Evolutionary conservation across 805 yeast species (phyloP).

Genomic region (Candida arabinofermentans): DNA sequence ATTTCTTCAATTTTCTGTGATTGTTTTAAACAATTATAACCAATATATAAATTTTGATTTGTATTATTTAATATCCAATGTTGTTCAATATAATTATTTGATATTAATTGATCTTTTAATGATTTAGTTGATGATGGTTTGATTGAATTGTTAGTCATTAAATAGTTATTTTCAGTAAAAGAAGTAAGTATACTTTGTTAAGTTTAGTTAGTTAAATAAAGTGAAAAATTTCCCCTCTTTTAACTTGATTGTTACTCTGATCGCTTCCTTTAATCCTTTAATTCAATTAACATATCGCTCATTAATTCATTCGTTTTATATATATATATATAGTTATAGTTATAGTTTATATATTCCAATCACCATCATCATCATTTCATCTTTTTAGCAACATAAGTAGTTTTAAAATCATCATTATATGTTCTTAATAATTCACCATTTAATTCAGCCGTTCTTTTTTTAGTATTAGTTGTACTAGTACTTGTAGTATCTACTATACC

Average conservation of each 20-base stretch:
- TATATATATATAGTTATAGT: neutral
- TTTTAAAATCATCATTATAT: conserved; percentile 6
- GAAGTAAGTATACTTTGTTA: too few relatives aligned
- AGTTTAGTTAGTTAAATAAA: too few relatives aligned
- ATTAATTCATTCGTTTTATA: neutral
- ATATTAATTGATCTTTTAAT: neutral
- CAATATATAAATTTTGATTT: conserved; percentile 26
- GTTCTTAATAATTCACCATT: conserved; percentile 11
- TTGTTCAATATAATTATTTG: conserved; percentile 10
- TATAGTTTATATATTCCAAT: too few relatives aligned
- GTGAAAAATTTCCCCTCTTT: too few relatives aligned
- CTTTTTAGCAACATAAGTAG: conserved; percentile 16
- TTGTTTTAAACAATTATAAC: conserved; percentile 22
- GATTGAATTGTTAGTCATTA: too few relatives aligned
- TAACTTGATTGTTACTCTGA: too few relatives aligned
- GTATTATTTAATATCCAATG: conserved; percentile 19
- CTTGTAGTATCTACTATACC: neutral
- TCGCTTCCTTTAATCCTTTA: too few relatives aligned
- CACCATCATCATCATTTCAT: conserved; percentile 7
- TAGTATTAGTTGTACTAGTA: neutral
- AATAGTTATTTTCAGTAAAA: too few relatives aligned
- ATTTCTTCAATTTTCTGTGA: conserved; percentile 18
- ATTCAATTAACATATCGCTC: neutral
- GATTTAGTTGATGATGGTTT: neutral
- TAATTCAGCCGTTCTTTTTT: conserved; percentile 17